Evolutionary conservation across 805 yeast species (phyloP).

Genomic region (Sugiyamaella americana): DNA sequence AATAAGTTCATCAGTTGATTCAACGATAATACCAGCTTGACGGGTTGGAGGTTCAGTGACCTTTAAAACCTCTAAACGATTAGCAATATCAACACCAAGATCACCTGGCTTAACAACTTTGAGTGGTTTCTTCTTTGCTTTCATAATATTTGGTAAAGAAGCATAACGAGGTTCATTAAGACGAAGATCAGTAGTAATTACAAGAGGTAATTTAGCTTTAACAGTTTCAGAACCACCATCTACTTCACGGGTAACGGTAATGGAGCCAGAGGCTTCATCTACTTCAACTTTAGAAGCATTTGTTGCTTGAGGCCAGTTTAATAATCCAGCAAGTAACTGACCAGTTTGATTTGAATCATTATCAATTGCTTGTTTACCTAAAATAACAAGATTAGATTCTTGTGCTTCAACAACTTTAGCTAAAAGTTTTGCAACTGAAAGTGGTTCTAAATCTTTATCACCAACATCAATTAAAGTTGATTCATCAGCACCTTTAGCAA

Average conservation of each 20-base stretch:
- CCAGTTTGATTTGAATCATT: conserved; percentile 95
- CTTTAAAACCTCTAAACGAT: conserved; percentile 60
- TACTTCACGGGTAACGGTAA: conserved; percentile 80
- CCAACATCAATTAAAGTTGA: conserved; percentile 78
- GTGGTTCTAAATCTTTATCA: conserved; percentile 71
- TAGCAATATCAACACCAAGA: conserved; percentile 58
- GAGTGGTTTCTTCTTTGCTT: conserved; percentile 94
- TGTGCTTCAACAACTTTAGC: conserved; percentile 64
- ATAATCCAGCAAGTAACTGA: conserved; percentile 88
- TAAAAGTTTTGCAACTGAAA: conserved; percentile 81
- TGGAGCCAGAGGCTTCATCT: conserved; percentile 48
- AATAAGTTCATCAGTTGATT: conserved; percentile 74
- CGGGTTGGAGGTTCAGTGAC: conserved; percentile 85
- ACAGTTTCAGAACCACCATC: conserved; percentile 93
- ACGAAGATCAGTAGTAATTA: conserved; percentile 89
- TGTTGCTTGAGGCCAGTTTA: conserved; percentile 96
- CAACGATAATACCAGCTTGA: conserved; percentile 74
- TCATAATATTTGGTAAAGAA: conserved; percentile 94
- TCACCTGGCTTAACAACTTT: conserved; percentile 59
- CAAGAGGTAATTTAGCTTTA: conserved; percentile 69
- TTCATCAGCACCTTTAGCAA: conserved; percentile 91
- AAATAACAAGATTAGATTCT: conserved; percentile 67
- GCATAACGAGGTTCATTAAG: conserved; percentile 94
- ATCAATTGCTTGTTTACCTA: conserved; percentile 97
- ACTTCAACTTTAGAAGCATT: conserved; percentile 82